Evolutionary conservation across 257 asterid species (phyloP).

Genomic region (Petunia secreta): DNA sequence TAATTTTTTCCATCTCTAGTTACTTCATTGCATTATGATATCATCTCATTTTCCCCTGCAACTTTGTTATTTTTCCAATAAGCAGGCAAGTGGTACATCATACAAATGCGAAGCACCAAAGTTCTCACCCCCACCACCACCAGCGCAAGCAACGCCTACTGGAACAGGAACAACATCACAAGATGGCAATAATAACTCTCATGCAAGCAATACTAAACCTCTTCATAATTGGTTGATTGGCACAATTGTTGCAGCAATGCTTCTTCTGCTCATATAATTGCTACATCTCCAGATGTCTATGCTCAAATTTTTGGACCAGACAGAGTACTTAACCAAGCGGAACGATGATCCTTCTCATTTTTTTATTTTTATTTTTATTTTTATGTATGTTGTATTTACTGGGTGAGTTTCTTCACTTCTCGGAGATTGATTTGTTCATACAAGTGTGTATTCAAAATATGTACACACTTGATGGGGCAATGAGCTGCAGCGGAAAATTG

Average conservation of each 20-base stretch:
- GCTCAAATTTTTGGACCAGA: not conserved
- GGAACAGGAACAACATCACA: constrained; percentile 13
- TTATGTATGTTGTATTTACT: not conserved
- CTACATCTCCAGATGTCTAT: not conserved
- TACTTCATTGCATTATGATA: not conserved
- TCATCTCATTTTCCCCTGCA: not conserved
- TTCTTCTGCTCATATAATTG: constrained; percentile 35
- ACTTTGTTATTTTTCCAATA: constrained; percentile 8
- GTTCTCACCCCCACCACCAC: constrained; percentile 95
- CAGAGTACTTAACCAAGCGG: not conserved
- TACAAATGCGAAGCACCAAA: constrained; percentile 70
- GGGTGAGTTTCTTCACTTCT: not conserved
- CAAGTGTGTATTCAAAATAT: not conserved
- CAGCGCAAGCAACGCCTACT: constrained; percentile 50
- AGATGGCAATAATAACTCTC: constrained; percentile 40
- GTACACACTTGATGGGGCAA: not conserved
- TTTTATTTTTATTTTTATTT: not conserved
- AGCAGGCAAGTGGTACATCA: constrained; percentile 53
- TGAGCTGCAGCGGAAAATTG: constrained; percentile 5
- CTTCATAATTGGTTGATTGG: constrained; percentile 42
- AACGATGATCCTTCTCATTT: not conserved
- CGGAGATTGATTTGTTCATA: constrained; percentile 4
- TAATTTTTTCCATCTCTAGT: not conserved
- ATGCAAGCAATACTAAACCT: constrained; percentile 34
- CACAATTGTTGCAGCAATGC: constrained; percentile 35